phyloP scores from a whole-genome alignment of 1,139 yeast species.

The Taiozyma sp. region DNA sequence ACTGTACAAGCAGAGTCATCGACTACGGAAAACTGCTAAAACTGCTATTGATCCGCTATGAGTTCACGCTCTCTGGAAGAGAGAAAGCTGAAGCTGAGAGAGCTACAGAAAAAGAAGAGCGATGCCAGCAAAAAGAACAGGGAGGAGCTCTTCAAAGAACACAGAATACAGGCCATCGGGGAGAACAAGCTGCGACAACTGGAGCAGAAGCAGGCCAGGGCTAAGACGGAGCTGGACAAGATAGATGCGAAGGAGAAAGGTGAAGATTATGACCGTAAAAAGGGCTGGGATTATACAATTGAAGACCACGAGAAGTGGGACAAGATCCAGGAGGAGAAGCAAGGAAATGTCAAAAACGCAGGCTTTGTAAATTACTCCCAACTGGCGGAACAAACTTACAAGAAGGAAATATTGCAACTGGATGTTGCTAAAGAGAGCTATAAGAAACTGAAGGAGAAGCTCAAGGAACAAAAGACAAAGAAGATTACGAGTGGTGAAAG shows the following conservation, averaged over 20 bases:
- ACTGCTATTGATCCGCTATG: not conserved
- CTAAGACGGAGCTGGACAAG: constrained; percentile 36
- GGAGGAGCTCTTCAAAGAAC: constrained; percentile 37
- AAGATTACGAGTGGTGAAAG: constrained; percentile 8
- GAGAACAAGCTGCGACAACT: constrained; percentile 25
- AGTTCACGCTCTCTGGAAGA: constrained; percentile 5
- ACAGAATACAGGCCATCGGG: constrained; percentile 31
- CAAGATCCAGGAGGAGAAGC: constrained; percentile 31
- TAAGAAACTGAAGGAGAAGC: constrained; percentile 28
- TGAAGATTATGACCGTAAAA: constrained; percentile 36
- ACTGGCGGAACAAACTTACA: constrained; percentile 42
- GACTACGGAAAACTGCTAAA: not conserved
- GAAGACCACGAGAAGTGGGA: constrained; percentile 71
- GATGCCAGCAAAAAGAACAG: constrained; percentile 34
- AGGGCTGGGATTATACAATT: constrained; percentile 59
- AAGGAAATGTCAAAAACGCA: constrained; percentile 15
- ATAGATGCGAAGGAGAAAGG: constrained; percentile 35
- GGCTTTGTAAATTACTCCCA: constrained; percentile 32
- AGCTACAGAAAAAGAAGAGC: constrained; percentile 26
- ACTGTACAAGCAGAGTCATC: not conserved
- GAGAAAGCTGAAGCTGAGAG: constrained; percentile 23
- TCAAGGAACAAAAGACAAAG: constrained; percentile 12
- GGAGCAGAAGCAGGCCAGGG: constrained; percentile 31
- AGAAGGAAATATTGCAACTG: constrained; percentile 24
- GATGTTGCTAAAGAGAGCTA: constrained; percentile 36